phyloP scores from a whole-genome alignment of 305 asterid genomes.

The Vinca major region DNA sequence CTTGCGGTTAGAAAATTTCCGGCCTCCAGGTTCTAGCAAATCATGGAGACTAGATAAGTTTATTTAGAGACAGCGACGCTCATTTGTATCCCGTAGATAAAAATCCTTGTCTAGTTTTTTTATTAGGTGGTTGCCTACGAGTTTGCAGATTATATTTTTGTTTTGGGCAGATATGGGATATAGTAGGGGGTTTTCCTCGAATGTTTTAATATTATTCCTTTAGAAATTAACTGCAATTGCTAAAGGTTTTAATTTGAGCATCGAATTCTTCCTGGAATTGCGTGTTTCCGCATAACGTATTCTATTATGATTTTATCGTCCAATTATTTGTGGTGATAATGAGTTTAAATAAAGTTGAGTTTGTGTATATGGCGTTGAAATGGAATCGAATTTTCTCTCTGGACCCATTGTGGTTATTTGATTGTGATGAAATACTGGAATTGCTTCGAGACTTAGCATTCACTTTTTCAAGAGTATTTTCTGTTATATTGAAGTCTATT shows the following conservation, averaged over 20 bases:
- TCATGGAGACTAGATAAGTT: slow-evolving; percentile 34
- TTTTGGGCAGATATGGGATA: slow-evolving; percentile 20
- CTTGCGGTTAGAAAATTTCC: slow-evolving; percentile 26
- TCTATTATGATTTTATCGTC: no score
- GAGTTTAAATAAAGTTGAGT: no score
- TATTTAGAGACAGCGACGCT: slow-evolving; percentile 24
- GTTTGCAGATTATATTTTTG: slow-evolving; percentile 16
- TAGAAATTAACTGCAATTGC: slow-evolving; percentile 22
- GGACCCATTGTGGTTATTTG: no score
- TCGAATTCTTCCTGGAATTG: slow-evolving; percentile 10
- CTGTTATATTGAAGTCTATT: no score
- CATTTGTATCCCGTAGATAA: slow-evolving; percentile 21
- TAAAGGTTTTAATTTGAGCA: slow-evolving; percentile 33
- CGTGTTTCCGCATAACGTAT: not conserved
- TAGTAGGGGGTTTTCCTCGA: slow-evolving; percentile 14
- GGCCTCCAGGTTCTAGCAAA: slow-evolving; percentile 34
- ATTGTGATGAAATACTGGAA: no score
- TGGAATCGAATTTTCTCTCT: no score
- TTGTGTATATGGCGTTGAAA: no score
- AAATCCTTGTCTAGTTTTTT: slow-evolving; percentile 22
- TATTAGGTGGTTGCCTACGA: slow-evolving; percentile 10
- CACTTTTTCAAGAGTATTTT: no score
- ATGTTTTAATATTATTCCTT: slow-evolving; percentile 22
- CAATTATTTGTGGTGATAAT: not conserved
- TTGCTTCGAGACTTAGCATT: no score